Evolutionary conservation across 345 rosid species (phyloP).

Genomic region (Corchorus capsularis): DNA sequence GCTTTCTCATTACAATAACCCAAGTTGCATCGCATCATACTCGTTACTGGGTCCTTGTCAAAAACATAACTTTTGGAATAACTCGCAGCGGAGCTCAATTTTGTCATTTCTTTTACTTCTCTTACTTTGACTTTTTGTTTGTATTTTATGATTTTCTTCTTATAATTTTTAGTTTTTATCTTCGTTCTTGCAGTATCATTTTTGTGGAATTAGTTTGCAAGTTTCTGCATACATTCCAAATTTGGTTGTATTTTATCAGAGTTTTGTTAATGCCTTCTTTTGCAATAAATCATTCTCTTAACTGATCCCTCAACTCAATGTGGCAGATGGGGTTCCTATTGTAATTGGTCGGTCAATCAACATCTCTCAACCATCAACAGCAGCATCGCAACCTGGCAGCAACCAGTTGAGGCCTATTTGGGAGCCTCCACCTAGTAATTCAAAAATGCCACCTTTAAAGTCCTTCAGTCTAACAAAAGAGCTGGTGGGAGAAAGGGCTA

Average conservation of each 20-base stretch:
- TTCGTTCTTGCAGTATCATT: background rate
- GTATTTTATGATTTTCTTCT: too few relatives aligned
- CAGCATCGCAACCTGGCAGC: slow-evolving; percentile 33
- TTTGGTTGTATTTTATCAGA: background rate
- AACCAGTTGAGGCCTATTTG: slow-evolving; percentile 53
- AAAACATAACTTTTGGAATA: background rate
- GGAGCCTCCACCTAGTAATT: slow-evolving; percentile 62
- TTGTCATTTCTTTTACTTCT: background rate
- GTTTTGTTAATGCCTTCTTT: background rate
- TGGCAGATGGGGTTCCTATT: slow-evolving; percentile 41
- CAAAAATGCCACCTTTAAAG: slow-evolving; percentile 82
- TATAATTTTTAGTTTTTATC: background rate
- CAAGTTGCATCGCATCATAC: background rate
- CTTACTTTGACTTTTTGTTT: background rate
- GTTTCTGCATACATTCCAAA: background rate
- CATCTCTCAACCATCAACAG: slow-evolving; percentile 38
- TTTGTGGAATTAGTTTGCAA: background rate
- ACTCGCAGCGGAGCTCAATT: background rate
- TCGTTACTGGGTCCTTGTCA: background rate
- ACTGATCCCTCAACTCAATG: slow-evolving; percentile 12
- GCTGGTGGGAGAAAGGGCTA: slow-evolving; percentile 65
- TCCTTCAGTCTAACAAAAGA: slow-evolving; percentile 69
- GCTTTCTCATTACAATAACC: slow-evolving; percentile 2
- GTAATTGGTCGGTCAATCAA: slow-evolving; percentile 30
- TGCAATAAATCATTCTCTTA: slow-evolving; percentile 14